Evolutionary conservation across 495 filamentous ascomycete genomes (phyloP).

Genomic region (Penicillium steckii): DNA sequence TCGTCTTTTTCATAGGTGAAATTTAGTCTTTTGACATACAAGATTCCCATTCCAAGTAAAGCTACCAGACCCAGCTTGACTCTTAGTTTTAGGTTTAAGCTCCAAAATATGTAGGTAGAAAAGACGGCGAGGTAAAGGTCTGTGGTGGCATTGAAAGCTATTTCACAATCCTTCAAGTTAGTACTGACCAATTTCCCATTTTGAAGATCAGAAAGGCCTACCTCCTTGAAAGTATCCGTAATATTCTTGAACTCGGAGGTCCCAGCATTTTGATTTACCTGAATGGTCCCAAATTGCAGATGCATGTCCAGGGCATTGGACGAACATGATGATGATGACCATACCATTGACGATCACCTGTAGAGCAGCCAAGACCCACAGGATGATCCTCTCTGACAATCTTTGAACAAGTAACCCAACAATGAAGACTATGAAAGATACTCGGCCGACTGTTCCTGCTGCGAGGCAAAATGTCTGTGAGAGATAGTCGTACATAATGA

Average conservation of each 20-base stretch:
- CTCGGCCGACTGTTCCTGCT: slow-evolving; percentile 22
- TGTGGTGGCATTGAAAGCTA: slow-evolving; percentile 43
- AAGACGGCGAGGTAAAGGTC: slow-evolving; percentile 52
- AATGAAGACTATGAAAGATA: slow-evolving; percentile 43
- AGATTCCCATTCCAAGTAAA: slow-evolving; percentile 44
- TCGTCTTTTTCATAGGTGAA: not conserved
- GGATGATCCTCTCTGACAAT: slow-evolving; percentile 20
- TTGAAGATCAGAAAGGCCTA: slow-evolving; percentile 16
- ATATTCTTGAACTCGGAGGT: slow-evolving; percentile 31
- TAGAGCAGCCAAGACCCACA: slow-evolving; percentile 33
- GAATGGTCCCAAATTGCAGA: slow-evolving; percentile 38
- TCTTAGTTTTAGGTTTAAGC: slow-evolving; percentile 38
- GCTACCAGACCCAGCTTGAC: slow-evolving; percentile 47
- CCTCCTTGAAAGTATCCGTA: slow-evolving; percentile 41
- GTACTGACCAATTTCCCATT: not conserved
- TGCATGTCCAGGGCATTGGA: slow-evolving; percentile 35
- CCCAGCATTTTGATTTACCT: slow-evolving; percentile 33
- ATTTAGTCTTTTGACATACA: slow-evolving; percentile 27
- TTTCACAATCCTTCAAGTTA: not conserved
- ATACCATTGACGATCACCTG: slow-evolving; percentile 27
- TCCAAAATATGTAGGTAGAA: slow-evolving; percentile 45
- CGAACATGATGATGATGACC: slow-evolving; percentile 37
- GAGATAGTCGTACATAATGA: slow-evolving; percentile 30
- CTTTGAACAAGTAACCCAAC: slow-evolving; percentile 35
- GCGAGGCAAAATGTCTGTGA: slow-evolving; percentile 24